These are phyloP conservation scores for Tolypocladium inflatum DNA, from an alignment of 2,329 filamentous ascomycete species.

Conservation along the genomic window DNA sequence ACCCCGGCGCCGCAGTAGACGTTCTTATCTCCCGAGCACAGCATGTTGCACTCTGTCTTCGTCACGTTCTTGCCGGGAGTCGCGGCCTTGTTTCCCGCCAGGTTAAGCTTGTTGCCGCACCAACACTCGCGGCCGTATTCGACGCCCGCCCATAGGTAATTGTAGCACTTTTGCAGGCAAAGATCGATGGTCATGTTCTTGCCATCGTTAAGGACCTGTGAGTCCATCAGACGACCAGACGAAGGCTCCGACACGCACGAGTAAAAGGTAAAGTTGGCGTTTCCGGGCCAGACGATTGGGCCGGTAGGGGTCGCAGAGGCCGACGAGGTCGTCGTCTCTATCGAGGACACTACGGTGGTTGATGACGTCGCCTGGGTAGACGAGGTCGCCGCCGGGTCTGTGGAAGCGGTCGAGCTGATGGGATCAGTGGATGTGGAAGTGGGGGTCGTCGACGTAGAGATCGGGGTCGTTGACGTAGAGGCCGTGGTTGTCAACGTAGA, in stretches of 20 bases:
- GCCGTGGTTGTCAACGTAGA: too few relatives aligned
- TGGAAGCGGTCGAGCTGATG: not conserved
- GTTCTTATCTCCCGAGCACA: conserved; percentile 22
- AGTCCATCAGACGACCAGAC: conserved; percentile 18
- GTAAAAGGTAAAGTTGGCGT: conserved; percentile 27
- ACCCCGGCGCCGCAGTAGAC: conserved; percentile 20
- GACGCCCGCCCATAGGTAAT: conserved; percentile 24
- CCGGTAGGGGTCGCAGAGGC: conserved; percentile 13
- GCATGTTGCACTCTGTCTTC: conserved; percentile 19
- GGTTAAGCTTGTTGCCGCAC: conserved; percentile 22
- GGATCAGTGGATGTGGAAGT: not conserved
- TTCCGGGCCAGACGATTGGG: conserved; percentile 20
- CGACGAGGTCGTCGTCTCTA: conserved; percentile 3
- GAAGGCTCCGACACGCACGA: conserved; percentile 24
- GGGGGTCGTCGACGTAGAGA: not conserved
- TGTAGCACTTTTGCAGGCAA: conserved; percentile 22
- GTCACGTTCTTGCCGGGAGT: conserved; percentile 19
- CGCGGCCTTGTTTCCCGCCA: conserved; percentile 12
- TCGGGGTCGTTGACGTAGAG: not conserved
- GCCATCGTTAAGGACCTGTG: conserved; percentile 18
- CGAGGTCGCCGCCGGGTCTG: not conserved
- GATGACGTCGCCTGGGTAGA: not conserved
- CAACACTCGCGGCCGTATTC: conserved; percentile 29
- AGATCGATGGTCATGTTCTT: conserved; percentile 22
- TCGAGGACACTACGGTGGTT: not conserved